These are phyloP conservation scores for Tricholoma flavovirens DNA, from an alignment of 768 basidiomycete genomes.

Conservation along the genomic window DNA sequence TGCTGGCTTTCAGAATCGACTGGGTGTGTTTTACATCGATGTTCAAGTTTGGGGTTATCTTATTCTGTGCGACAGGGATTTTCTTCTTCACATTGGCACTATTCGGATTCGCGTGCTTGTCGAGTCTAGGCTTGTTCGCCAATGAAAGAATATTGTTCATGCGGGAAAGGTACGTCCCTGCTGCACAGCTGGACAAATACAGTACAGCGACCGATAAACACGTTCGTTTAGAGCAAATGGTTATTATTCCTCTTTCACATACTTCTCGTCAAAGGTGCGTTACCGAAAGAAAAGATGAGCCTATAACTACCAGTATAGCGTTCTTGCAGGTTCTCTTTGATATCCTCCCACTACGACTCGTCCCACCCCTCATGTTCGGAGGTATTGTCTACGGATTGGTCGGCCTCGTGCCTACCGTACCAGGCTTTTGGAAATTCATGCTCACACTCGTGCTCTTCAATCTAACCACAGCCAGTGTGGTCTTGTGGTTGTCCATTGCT, in stretches of 20 bases:
- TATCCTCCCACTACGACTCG: conserved; percentile 88
- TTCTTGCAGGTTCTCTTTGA: conserved; percentile 79
- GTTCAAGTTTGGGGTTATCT: background rate
- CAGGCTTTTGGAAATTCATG: conserved; percentile 97
- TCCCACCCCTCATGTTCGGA: conserved; percentile 93
- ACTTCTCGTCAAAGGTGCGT: conserved; percentile 86
- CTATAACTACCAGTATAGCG: background rate
- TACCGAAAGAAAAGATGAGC: background rate
- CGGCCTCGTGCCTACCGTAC: conserved; percentile 86
- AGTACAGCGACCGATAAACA: background rate
- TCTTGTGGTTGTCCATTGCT: conserved; percentile 85
- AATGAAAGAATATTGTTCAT: conserved; percentile 96
- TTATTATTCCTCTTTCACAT: conserved; percentile 95
- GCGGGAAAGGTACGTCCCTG: conserved; percentile 72
- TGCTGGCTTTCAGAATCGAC: conserved; percentile 92
- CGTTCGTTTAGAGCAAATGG: conserved; percentile 77
- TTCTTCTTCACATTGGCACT: conserved; percentile 98
- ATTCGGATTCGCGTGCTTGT: conserved; percentile 95
- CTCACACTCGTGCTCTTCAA: conserved; percentile 80
- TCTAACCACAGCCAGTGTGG: conserved; percentile 88
- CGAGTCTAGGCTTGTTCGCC: conserved; percentile 89
- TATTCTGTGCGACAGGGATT: conserved; percentile 45
- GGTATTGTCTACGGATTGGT: conserved; percentile 94
- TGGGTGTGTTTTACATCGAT: conserved; percentile 42
- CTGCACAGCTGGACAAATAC: background rate